phyloP scores from a whole-genome alignment of 176 grass and related monocot genomes.

The Zea luxurians region DNA sequence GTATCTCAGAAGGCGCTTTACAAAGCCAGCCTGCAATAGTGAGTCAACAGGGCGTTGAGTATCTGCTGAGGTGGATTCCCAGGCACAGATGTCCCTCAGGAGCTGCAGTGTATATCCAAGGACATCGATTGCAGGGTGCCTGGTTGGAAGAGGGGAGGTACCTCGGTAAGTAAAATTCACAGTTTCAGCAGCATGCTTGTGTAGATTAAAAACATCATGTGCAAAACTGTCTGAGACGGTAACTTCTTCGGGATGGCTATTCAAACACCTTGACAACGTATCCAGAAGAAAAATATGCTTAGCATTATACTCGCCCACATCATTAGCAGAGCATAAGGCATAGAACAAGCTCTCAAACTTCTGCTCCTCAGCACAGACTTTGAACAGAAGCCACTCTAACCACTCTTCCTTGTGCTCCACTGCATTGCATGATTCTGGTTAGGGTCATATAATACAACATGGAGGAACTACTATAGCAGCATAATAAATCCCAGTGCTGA shows the following conservation, averaged over 20 bases:
- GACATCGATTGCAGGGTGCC: slow-evolving; percentile 54
- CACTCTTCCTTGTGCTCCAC: slow-evolving; percentile 84
- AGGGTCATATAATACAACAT: slow-evolving; percentile 4
- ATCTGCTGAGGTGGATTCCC: slow-evolving; percentile 53
- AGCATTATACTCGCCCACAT: slow-evolving; percentile 37
- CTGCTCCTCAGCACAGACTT: slow-evolving; percentile 74
- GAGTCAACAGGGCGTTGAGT: slow-evolving; percentile 48
- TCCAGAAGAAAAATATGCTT: slow-evolving; percentile 72
- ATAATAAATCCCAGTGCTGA: background rate
- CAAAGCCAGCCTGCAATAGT: slow-evolving; percentile 56
- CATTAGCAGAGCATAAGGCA: slow-evolving; percentile 47
- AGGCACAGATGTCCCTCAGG: slow-evolving; percentile 83
- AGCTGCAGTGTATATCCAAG: slow-evolving; percentile 78
- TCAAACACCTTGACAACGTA: slow-evolving; percentile 70
- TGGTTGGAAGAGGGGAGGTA: slow-evolving; percentile 60
- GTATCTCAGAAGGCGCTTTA: slow-evolving; percentile 58
- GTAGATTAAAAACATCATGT: slow-evolving; percentile 57
- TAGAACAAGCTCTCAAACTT: slow-evolving; percentile 60
- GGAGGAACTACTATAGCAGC: background rate
- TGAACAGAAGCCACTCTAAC: slow-evolving; percentile 89
- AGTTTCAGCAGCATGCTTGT: slow-evolving; percentile 51
- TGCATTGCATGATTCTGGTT: slow-evolving; percentile 43
- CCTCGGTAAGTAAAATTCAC: slow-evolving; percentile 62
- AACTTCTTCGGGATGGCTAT: slow-evolving; percentile 68
- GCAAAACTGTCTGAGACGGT: slow-evolving; percentile 50